phyloP scores from a whole-genome alignment of 208 protist species.

The Borovskyia barvae region DNA sequence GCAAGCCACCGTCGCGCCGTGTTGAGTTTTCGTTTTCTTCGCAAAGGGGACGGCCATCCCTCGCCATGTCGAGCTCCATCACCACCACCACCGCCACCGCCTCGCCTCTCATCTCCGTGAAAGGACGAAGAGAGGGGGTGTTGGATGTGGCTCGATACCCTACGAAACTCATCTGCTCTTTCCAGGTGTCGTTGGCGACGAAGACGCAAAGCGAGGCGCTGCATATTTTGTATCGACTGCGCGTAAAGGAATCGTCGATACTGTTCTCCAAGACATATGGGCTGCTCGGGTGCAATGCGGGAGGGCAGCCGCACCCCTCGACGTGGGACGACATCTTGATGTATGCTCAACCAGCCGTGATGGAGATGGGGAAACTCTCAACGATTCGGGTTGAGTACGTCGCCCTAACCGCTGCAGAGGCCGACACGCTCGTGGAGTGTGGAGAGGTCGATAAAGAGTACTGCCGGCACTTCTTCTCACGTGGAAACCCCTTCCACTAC shows the following conservation, averaged over 20 bases:
- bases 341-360: conserved; percentile 30
- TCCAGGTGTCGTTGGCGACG: conserved; percentile 21
- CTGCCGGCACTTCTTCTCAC: conserved; percentile 41
- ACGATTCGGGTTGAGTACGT: conserved; percentile 62
- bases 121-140: conserved; percentile 17
- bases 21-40: too few species aligned
- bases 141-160: conserved; percentile 23
- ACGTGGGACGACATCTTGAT: conserved; percentile 29
- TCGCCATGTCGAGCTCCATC: too few species aligned
- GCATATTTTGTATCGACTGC: conserved; percentile 52
- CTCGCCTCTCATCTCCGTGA: conserved; percentile 12
- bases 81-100: not conserved
- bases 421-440: conserved; percentile 10
- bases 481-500: conserved; percentile 21
- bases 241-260: conserved; percentile 51
- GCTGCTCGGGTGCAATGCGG: conserved; percentile 21
- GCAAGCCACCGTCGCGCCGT: too few species aligned
- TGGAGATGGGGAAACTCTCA: conserved; percentile 30
- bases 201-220: conserved; percentile 3
- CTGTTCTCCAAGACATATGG: conserved; percentile 68
- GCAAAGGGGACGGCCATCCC: too few species aligned
- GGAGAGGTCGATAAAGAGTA: conserved; percentile 29
- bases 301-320: conserved; percentile 9
- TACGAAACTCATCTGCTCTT: conserved; percentile 27
- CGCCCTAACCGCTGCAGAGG: conserved; percentile 23